phyloP scores from a whole-genome alignment of 768 basidiomycete species.

The Tricholoma furcatifolium region DNA sequence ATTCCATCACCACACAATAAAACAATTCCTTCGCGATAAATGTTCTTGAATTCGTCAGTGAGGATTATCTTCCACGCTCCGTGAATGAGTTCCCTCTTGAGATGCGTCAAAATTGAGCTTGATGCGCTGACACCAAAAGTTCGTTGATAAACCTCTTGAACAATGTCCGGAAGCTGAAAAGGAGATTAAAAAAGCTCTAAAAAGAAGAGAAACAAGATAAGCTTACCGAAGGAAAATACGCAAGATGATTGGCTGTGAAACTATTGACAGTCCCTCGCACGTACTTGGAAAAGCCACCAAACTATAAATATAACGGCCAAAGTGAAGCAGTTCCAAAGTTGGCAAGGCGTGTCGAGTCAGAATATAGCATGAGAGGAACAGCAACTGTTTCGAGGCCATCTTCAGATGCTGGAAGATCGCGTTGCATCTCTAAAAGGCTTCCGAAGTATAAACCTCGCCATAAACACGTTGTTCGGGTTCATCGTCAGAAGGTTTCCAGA shows the following conservation, averaged over 20 bases:
- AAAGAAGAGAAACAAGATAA: background rate
- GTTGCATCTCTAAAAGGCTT: background rate
- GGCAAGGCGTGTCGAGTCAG: no score
- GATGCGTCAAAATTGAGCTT: background rate
- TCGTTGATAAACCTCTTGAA: background rate
- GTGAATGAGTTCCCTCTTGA: no score
- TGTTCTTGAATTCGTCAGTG: background rate
- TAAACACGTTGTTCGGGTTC: background rate
- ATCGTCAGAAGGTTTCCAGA: background rate
- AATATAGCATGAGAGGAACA: background rate
- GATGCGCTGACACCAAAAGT: background rate
- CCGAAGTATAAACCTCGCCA: background rate
- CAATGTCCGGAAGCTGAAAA: background rate
- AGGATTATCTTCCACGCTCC: background rate
- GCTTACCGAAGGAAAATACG: background rate
- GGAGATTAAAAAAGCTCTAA: background rate
- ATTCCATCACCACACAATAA: background rate
- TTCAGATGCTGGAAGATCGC: background rate
- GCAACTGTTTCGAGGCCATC: background rate
- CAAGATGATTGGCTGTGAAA: background rate
- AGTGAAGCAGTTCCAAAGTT: no score
- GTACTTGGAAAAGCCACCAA: slow-evolving; percentile 1
- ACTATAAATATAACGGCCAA: background rate
- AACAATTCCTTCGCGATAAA: background rate
- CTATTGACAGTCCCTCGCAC: background rate